Conservation (phyloP, 1,139 yeast genomes). For the Debaryomyces subglobosus region DNA sequence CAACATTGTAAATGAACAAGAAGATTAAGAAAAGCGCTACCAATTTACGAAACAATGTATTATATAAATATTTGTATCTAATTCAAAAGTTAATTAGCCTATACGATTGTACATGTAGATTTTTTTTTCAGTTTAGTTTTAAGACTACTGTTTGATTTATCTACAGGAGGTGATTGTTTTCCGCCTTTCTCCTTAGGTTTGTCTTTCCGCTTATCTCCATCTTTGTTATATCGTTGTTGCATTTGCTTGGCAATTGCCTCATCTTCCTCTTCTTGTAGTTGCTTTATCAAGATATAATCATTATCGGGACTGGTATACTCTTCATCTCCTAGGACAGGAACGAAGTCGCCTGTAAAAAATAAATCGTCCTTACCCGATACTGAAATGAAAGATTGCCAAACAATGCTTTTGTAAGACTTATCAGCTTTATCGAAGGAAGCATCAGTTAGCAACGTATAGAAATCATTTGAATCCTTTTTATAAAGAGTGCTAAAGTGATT, state of each 20-base stretch:
- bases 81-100: constrained; percentile 6
- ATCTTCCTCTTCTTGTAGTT: constrained; percentile 68
- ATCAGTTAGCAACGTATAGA: constrained; percentile 73
- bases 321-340: constrained; percentile 39
- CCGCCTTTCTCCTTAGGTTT: neutral
- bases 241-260: constrained; percentile 51
- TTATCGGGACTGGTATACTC: constrained; percentile 16
- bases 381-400: constrained; percentile 77
- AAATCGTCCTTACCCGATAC: constrained; percentile 67
- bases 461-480: constrained; percentile 50
- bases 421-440: constrained; percentile 49
- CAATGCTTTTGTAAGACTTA: constrained; percentile 45
- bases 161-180: neutral
- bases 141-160: constrained; percentile 1
- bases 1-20: neutral
- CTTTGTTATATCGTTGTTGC: constrained; percentile 32
- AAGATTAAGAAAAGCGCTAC: constrained; percentile 9
- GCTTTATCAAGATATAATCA: constrained; percentile 52
- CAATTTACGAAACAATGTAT: constrained; percentile 9
- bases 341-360: constrained; percentile 65
- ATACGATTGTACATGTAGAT: constrained; percentile 22
- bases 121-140: constrained; percentile 20
- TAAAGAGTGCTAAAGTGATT: constrained; percentile 80
- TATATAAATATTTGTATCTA: constrained; percentile 2
- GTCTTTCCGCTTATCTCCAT: constrained; percentile 1